Conservation (phyloP, 2,329 filamentous ascomycete species). For the Metarhizium anisopliae region DNA sequence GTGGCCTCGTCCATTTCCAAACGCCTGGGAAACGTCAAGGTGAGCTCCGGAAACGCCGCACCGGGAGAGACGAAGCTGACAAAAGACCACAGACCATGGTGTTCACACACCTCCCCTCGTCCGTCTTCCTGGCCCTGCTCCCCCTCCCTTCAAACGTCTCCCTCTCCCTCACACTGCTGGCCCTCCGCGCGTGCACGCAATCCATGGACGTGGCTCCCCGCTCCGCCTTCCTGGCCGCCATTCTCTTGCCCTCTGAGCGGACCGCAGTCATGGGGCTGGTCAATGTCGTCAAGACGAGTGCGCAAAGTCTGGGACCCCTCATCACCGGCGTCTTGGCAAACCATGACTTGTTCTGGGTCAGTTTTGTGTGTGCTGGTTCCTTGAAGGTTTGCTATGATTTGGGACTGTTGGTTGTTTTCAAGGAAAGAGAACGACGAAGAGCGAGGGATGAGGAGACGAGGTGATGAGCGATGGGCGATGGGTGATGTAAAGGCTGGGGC, state of each 20-base stretch:
- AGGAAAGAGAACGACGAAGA: conserved; percentile 8
- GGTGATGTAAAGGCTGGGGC: background rate
- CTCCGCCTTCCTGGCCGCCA: conserved; percentile 58
- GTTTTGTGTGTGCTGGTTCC: conserved; percentile 52
- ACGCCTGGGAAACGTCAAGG: conserved; percentile 53
- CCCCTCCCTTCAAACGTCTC: conserved; percentile 44
- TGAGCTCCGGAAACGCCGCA: conserved; percentile 25
- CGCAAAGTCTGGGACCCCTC: conserved; percentile 52
- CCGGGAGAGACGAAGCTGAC: background rate
- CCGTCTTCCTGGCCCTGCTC: conserved; percentile 55
- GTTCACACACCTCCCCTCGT: conserved; percentile 62
- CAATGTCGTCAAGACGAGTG: conserved; percentile 59
- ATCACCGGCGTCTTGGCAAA: conserved; percentile 56
- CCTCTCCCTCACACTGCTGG: conserved; percentile 49
- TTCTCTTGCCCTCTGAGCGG: conserved; percentile 54
- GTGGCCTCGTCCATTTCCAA: conserved; percentile 45
- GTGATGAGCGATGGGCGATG: background rate
- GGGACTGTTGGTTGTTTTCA: conserved; percentile 34
- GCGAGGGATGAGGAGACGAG: background rate
- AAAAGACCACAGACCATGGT: conserved; percentile 52
- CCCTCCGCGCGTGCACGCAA: conserved; percentile 52
- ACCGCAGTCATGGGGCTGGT: conserved; percentile 64
- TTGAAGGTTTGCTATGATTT: conserved; percentile 56
- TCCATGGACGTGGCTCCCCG: conserved; percentile 66
- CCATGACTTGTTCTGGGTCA: conserved; percentile 47